A percentile compares a stretch with the other conserved stretches of the same genome.
These are phyloP conservation scores for Discostella pseudostelligera DNA, from an alignment of 108 stramenopile genomes.

Conservation along the genomic window DNA sequence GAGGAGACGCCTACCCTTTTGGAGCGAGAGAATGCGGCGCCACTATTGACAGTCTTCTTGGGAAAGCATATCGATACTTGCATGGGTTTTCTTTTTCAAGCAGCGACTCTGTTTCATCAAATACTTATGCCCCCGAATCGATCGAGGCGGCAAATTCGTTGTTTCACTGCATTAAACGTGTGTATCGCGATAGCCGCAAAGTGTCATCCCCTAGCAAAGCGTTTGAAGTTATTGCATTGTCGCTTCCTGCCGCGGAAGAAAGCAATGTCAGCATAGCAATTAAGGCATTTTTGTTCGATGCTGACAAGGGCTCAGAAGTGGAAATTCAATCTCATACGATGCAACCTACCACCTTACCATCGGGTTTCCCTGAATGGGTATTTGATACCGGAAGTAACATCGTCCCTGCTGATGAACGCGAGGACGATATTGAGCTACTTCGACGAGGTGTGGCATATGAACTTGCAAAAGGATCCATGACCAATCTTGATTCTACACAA, in stretches of 20 bases:
- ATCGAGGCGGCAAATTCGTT: constrained; percentile 62
- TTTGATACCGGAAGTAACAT: constrained; percentile 12
- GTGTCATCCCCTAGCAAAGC: constrained; percentile 62
- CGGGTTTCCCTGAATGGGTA: constrained; percentile 44
- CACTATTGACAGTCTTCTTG: constrained; percentile 58
- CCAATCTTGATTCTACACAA: constrained; percentile 34
- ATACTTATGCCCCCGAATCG: constrained; percentile 55
- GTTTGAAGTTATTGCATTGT: constrained; percentile 56
- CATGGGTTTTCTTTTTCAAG: constrained; percentile 64
- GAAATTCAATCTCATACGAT: constrained; percentile 1
- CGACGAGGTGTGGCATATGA: constrained; percentile 56
- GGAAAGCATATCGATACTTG: constrained; percentile 60
- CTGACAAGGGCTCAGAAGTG: constrained; percentile 27
- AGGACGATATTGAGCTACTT: constrained; percentile 33
- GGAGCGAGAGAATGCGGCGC: constrained; percentile 54
- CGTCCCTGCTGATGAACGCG: constrained; percentile 2
- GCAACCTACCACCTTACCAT: constrained; percentile 10
- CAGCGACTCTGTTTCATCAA: constrained; percentile 18
- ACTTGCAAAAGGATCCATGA: constrained; percentile 63
- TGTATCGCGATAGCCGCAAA: constrained; percentile 58
- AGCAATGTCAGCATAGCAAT: constrained; percentile 52
- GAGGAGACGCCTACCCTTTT: constrained; percentile 62
- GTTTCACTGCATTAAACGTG: constrained; percentile 75
- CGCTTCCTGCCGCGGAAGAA: constrained; percentile 57
- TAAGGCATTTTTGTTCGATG: constrained; percentile 54